Conservation (phyloP, 805 yeast species). For the Candida nonsorbophila region DNA sequence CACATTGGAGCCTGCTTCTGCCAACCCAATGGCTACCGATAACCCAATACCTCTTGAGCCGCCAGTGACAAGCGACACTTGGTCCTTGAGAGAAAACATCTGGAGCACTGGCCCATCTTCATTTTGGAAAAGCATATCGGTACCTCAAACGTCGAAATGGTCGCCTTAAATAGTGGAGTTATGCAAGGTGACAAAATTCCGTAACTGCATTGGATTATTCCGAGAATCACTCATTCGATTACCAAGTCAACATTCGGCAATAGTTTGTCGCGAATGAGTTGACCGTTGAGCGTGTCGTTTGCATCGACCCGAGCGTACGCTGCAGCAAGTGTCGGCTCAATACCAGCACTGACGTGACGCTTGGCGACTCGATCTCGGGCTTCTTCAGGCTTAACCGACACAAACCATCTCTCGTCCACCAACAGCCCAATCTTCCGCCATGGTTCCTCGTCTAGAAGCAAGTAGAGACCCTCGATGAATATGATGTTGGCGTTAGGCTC, state of each 20-base stretch:
- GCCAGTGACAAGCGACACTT: constrained; percentile 38
- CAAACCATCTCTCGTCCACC: constrained; percentile 45
- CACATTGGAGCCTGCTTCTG: constrained; percentile 37
- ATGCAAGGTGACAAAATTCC: background rate
- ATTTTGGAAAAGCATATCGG: constrained; percentile 9
- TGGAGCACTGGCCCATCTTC: constrained; percentile 20
- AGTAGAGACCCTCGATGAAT: constrained; percentile 73
- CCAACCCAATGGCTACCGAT: constrained; percentile 39
- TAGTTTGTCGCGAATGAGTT: constrained; percentile 18
- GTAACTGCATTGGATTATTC: background rate
- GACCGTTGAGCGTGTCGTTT: constrained; percentile 66
- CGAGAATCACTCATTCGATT: background rate
- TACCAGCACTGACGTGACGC: constrained; percentile 58
- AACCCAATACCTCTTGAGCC: constrained; percentile 44
- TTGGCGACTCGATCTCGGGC: constrained; percentile 58
- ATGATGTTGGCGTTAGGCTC: constrained; percentile 46
- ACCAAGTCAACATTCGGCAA: constrained; percentile 1
- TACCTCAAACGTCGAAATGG: too few relatives aligned
- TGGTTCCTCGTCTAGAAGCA: constrained; percentile 50
- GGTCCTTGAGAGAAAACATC: constrained; percentile 33
- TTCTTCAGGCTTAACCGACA: constrained; percentile 38
- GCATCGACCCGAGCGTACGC: constrained; percentile 48
- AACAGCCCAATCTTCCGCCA: constrained; percentile 49
- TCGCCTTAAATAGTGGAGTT: too few relatives aligned
- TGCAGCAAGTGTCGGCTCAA: constrained; percentile 40